Evolutionary conservation across 1,139 yeast genomes (phyloP).

Genomic region (Hansenula anomala): DNA sequence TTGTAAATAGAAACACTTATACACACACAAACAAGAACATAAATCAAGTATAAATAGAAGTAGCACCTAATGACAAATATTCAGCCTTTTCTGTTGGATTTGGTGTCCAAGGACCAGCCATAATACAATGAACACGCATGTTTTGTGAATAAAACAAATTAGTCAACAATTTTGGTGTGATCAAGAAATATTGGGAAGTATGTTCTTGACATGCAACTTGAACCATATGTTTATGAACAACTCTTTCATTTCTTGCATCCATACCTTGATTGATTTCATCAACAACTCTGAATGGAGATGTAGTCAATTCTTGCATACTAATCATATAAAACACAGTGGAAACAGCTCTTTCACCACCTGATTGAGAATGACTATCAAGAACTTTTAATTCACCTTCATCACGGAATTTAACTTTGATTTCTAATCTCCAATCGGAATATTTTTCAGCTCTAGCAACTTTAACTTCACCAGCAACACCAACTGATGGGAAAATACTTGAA

Average conservation of each 20-base stretch:
- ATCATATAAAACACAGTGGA: constrained; percentile 88
- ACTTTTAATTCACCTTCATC: constrained; percentile 64
- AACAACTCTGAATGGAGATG: constrained; percentile 90
- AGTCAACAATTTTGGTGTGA: constrained; percentile 87
- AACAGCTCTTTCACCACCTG: constrained; percentile 98
- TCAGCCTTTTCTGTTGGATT: constrained; percentile 26
- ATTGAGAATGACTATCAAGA: constrained; percentile 82
- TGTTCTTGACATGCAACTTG: constrained; percentile 72
- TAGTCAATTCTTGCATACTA: constrained; percentile 86
- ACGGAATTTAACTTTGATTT: constrained; percentile 82
- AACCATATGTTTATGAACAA: constrained; percentile 84
- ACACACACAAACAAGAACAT: constrained; percentile 1
- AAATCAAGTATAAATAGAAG: constrained; percentile 22
- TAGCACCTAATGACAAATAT: constrained; percentile 29
- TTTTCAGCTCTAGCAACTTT: constrained; percentile 45
- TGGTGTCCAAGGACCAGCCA: constrained; percentile 54
- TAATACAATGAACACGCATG: constrained; percentile 87
- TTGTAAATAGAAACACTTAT: background rate
- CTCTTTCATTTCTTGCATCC: constrained; percentile 91
- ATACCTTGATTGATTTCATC: constrained; percentile 99
- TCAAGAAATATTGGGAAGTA: constrained; percentile 76
- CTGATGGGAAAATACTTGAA: constrained; percentile 58
- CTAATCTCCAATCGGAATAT: constrained; percentile 76
- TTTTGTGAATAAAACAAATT: constrained; percentile 72
- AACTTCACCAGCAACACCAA: constrained; percentile 86